Percentiles rank a stretch among this genome's conserved stretches.
Evolutionary conservation across 371 early-diverging fungal species (phyloP).

Genomic region (Hamiltosporidium magnivora): DNA sequence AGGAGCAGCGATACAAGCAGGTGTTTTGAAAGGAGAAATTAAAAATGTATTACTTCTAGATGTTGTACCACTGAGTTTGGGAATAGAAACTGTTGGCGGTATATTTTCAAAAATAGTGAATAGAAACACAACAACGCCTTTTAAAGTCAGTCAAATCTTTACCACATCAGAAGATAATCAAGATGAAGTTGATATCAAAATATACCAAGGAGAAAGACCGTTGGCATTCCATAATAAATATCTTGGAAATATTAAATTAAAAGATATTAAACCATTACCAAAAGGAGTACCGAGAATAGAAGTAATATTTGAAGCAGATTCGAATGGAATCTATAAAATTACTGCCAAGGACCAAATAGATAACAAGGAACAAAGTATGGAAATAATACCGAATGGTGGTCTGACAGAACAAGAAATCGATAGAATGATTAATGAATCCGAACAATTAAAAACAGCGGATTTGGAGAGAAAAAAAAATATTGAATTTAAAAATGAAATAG

Average conservation of each 20-base stretch:
- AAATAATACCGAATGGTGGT: slow-evolving; percentile 87
- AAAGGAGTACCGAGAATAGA: slow-evolving; percentile 73
- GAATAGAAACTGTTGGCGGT: slow-evolving; percentile 65
- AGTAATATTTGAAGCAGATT: slow-evolving; percentile 94
- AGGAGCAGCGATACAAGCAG: slow-evolving; percentile 95
- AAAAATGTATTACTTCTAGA: slow-evolving; percentile 82
- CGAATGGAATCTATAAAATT: slow-evolving; percentile 94
- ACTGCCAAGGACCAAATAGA: slow-evolving; percentile 88
- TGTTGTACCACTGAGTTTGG: slow-evolving; percentile 89
- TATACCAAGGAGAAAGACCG: slow-evolving; percentile 96
- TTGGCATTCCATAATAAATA: slow-evolving; percentile 86
- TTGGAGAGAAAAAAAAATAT: slow-evolving; percentile 23
- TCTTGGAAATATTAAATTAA: slow-evolving; percentile 82
- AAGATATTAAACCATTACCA: slow-evolving; percentile 62
- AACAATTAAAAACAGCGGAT: slow-evolving; percentile 41
- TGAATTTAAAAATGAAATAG: slow-evolving; percentile 10
- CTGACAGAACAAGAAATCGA: slow-evolving; percentile 82
- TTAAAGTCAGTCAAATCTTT: slow-evolving; percentile 94
- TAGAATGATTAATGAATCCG: slow-evolving; percentile 80
- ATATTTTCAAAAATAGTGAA: slow-evolving; percentile 87
- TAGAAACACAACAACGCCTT: slow-evolving; percentile 94
- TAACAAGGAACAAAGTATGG: slow-evolving; percentile 77
- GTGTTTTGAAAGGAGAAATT: slow-evolving; percentile 81
- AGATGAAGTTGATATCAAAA: slow-evolving; percentile 83
- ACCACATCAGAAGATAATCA: slow-evolving; percentile 97